A percentile compares a stretch with the other conserved stretches of the same genome.
phyloP scores from a whole-genome alignment of 1,139 yeast species.

The Nakaseomyces delphensis region DNA sequence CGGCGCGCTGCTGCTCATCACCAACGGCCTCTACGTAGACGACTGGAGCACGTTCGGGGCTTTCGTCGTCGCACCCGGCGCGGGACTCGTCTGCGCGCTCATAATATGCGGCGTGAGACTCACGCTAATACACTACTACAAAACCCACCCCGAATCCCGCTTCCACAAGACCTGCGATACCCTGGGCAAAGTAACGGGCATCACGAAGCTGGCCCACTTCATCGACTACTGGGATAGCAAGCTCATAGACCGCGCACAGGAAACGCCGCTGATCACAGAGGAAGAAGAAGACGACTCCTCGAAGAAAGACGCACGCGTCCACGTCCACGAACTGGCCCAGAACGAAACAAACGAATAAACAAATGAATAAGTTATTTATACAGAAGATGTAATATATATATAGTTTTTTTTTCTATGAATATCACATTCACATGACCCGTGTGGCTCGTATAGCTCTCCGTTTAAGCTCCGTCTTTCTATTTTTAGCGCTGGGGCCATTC shows the following conservation, averaged over 20 bases:
- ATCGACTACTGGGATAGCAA: conserved; percentile 10
- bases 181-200: conserved; percentile 13
- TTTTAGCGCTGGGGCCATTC: too few relatives aligned
- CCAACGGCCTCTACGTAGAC: conserved; percentile 70
- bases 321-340: background rate
- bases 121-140: conserved; percentile 12
- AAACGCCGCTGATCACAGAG: too few relatives aligned
- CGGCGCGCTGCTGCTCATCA: conserved; percentile 57
- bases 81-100: conserved; percentile 57
- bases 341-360: background rate
- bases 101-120: conserved; percentile 45
- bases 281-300: background rate
- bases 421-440: too few relatives aligned
- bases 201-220: conserved; percentile 7
- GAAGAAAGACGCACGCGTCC: background rate
- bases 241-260: conserved; percentile 4
- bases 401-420: too few relatives aligned
- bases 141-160: conserved; percentile 2
- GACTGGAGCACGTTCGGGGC: conserved; percentile 98
- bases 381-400: too few relatives aligned
- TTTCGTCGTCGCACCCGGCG: conserved; percentile 82
- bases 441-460: too few relatives aligned
- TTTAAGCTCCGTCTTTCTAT: too few relatives aligned
- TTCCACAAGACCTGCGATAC: conserved; percentile 10
- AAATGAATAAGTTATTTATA: too few relatives aligned